Evolutionary conservation across 1,139 yeast genomes (phyloP).

Genomic region (Scheffersomyces segobiensis): DNA sequence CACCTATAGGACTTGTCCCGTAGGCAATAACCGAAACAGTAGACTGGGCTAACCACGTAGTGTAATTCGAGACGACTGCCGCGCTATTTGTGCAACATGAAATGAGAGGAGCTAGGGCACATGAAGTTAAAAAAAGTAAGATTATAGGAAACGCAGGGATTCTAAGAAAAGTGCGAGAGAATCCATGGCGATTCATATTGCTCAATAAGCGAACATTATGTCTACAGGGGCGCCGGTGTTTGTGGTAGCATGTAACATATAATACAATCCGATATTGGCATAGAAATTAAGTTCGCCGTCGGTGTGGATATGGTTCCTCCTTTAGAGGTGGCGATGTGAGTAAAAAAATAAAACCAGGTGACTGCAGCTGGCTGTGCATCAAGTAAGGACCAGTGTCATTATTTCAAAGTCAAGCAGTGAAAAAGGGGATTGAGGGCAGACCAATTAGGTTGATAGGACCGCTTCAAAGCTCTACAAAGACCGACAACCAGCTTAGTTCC

Average conservation of each 20-base stretch:
- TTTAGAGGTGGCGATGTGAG: not conserved
- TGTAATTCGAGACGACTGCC: not conserved
- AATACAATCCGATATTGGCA: not conserved
- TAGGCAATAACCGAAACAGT: not conserved
- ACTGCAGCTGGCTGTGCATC: not conserved
- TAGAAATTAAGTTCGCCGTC: not conserved
- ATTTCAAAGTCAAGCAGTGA: not conserved
- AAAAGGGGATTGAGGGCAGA: not conserved
- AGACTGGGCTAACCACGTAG: not conserved
- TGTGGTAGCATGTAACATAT: not conserved
- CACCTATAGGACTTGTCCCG: not conserved
- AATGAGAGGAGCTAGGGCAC: not conserved
- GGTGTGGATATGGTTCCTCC: not conserved
- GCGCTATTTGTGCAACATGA: not conserved
- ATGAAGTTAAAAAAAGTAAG: not conserved
- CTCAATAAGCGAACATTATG: not conserved
- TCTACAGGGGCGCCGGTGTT: not conserved
- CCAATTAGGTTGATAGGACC: not conserved
- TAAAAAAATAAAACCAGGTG: not conserved
- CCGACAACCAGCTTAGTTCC: not conserved
- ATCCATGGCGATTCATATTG: not conserved
- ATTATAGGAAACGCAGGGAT: not conserved
- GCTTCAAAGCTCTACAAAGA: not conserved
- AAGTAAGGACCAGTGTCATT: not conserved
- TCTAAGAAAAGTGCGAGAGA: not conserved